phyloP scores from a whole-genome alignment of 2,329 filamentous ascomycete species.

The Blastomyces gilchristii region DNA sequence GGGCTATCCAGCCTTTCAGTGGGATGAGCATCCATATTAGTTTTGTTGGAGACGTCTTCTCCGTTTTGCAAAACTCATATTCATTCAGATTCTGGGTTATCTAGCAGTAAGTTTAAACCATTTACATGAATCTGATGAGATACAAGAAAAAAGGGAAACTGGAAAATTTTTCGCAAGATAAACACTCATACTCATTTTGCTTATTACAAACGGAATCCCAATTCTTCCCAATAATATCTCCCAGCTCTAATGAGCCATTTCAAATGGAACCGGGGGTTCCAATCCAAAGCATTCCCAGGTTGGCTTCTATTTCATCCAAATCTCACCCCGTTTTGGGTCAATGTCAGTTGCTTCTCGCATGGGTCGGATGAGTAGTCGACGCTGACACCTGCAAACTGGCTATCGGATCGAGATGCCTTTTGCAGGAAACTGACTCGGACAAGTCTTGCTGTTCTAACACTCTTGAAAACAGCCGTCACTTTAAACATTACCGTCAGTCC shows the following conservation, averaged over 20 bases:
- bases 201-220: too few relatives aligned
- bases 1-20: too few relatives aligned
- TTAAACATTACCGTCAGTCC: background rate
- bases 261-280: background rate
- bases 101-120: too few relatives aligned
- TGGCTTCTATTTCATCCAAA: background rate
- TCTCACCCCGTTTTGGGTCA: conserved; percentile 11
- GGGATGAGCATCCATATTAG: too few relatives aligned
- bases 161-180: too few relatives aligned
- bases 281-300: background rate
- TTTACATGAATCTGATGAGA: too few relatives aligned
- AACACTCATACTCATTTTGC: too few relatives aligned
- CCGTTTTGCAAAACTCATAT: too few relatives aligned
- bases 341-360: conserved; percentile 30
- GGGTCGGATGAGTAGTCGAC: conserved; percentile 33
- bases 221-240: too few relatives aligned
- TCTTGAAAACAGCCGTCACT: conserved; percentile 34
- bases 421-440: conserved; percentile 27
- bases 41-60: too few relatives aligned
- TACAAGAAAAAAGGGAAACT: too few relatives aligned
- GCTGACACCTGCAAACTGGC: conserved; percentile 26
- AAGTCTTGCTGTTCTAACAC: conserved; percentile 26
- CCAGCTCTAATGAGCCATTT: background rate
- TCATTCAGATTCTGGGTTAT: too few relatives aligned
- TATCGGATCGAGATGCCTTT: conserved; percentile 18